phyloP scores from a whole-genome alignment of 2,329 filamentous ascomycete species.

The Botrytis hyacinthi region DNA sequence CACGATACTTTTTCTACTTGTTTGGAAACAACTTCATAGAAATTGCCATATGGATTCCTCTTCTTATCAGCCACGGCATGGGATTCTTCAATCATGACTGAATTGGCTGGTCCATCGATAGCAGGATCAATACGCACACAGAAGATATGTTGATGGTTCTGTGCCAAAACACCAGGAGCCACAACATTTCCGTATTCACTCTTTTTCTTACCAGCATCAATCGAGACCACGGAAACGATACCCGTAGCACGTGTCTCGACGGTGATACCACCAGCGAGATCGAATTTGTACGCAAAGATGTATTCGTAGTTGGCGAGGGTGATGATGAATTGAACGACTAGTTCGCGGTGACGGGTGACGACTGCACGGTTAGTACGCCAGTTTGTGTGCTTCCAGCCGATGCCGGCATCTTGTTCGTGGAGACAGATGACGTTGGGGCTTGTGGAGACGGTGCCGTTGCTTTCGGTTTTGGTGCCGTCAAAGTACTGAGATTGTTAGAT shows the following conservation, averaged over 20 bases:
- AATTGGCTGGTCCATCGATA: constrained; percentile 54
- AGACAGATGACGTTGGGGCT: constrained; percentile 64
- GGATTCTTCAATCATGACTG: constrained; percentile 54
- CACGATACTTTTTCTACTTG: constrained; percentile 43
- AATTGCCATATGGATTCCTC: constrained; percentile 53
- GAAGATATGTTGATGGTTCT: constrained; percentile 61
- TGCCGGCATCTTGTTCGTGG: constrained; percentile 68
- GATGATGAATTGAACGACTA: constrained; percentile 66
- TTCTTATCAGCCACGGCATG: constrained; percentile 45
- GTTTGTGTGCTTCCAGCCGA: constrained; percentile 70
- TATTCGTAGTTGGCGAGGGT: constrained; percentile 72
- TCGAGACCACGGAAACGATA: constrained; percentile 55
- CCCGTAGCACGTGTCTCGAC: constrained; percentile 65
- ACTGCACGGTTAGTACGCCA: constrained; percentile 61
- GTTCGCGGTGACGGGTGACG: constrained; percentile 58
- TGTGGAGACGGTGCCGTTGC: constrained; percentile 52
- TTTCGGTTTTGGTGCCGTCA: constrained; percentile 51
- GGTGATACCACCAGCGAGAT: constrained; percentile 59
- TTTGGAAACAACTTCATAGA: constrained; percentile 48
- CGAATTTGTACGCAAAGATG: constrained; percentile 62
- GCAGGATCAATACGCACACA: constrained; percentile 54
- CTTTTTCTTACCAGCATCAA: constrained; percentile 50
- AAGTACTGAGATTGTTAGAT: constrained; percentile 47
- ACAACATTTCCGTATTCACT: constrained; percentile 60
- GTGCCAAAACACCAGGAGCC: constrained; percentile 55